phyloP scores from a whole-genome alignment of 257 asterid genomes.

The Euphrasia confusa region DNA sequence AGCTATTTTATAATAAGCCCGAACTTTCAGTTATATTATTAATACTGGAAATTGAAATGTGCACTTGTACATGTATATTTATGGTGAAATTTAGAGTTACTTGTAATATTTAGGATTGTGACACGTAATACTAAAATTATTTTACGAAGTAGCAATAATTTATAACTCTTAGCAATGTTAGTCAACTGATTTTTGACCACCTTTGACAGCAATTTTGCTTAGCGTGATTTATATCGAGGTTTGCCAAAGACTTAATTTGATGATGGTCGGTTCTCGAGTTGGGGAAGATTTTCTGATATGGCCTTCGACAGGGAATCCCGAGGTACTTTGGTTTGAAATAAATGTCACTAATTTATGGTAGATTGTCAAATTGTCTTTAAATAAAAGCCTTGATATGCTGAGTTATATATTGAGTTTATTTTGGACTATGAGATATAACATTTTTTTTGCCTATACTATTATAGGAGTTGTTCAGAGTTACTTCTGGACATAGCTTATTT shows the following conservation, averaged over 20 bases:
- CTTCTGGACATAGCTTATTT: constrained; percentile 81
- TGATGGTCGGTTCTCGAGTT: constrained; percentile 92
- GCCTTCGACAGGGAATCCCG: constrained; percentile 92
- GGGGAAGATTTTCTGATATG: constrained; percentile 97
- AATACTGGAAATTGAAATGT: too few relatives aligned
- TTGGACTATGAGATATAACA: constrained; percentile 13
- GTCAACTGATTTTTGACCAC: not conserved
- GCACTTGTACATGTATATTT: too few relatives aligned
- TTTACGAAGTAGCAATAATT: not conserved
- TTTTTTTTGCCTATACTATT: constrained; percentile 24
- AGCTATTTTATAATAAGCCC: too few relatives aligned
- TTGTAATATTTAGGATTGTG: too few relatives aligned
- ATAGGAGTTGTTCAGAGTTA: constrained; percentile 80
- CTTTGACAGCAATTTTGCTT: constrained; percentile 73
- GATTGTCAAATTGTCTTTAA: not conserved
- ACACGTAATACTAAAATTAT: too few relatives aligned
- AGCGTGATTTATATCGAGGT: constrained; percentile 94
- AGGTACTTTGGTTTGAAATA: constrained; percentile 39
- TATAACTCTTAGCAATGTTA: too few relatives aligned
- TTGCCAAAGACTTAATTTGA: constrained; percentile 82
- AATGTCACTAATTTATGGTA: not conserved
- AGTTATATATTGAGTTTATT: too few relatives aligned
- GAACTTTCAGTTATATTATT: too few relatives aligned
- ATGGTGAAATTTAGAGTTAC: too few relatives aligned
- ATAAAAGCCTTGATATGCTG: not conserved